A percentile compares a stretch with the other conserved stretches of the same genome.
Evolutionary conservation across 345 rosid genomes (phyloP).

Genomic region (Schrenkiella parvula): DNA sequence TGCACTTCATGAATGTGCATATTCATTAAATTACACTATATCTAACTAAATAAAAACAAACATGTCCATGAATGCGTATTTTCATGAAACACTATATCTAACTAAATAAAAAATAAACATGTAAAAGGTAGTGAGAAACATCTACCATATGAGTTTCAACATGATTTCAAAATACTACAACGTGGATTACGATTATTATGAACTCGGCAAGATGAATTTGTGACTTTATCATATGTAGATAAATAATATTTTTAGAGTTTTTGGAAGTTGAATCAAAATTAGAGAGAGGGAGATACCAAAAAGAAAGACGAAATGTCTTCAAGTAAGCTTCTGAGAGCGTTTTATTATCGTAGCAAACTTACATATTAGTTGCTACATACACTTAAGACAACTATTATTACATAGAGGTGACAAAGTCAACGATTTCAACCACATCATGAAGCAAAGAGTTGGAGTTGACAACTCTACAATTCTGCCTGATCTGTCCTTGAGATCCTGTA

Average conservation of each 20-base stretch:
- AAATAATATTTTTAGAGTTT: background rate
- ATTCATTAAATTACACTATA: background rate
- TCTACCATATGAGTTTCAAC: no score
- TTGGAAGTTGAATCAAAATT: background rate
- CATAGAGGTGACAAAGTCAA: constrained; percentile 12
- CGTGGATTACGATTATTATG: background rate
- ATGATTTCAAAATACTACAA: no score
- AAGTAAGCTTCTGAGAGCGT: background rate
- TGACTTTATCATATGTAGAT: background rate
- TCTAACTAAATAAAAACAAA: no score
- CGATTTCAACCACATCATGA: background rate
- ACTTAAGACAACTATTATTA: background rate
- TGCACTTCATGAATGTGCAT: background rate
- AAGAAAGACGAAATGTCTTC: background rate
- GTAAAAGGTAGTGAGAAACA: no score
- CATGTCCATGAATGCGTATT: no score
- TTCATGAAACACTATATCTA: no score
- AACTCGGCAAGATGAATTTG: no score
- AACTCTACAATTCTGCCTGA: constrained; percentile 49
- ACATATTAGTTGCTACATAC: background rate
- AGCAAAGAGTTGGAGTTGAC: constrained; percentile 11
- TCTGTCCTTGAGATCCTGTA: constrained; percentile 49
- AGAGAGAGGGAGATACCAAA: background rate
- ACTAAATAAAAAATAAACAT: no score
- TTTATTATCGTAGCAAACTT: background rate